Conservation (phyloP, 768 basidiomycete genomes). For the Erythrobasidium yunnanense region DNA sequence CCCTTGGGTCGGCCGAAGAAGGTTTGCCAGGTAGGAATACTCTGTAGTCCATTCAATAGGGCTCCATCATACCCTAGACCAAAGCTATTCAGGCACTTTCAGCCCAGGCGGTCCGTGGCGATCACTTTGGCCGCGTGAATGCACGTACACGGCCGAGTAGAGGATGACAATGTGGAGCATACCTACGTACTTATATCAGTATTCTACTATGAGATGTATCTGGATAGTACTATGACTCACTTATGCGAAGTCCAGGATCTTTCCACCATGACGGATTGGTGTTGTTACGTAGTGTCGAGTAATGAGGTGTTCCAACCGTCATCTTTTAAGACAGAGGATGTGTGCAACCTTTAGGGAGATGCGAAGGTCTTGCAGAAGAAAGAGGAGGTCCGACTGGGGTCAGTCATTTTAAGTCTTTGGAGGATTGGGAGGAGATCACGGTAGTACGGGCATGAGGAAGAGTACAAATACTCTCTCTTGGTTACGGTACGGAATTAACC, state of each 20-base stretch:
- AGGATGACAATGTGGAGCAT: not conserved
- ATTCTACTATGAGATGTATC: too few species aligned
- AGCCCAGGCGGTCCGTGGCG: not conserved
- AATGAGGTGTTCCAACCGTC: too few species aligned
- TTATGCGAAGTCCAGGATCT: constrained; percentile 9
- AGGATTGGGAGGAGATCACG: not conserved
- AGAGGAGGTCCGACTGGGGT: too few species aligned
- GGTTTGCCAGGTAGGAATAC: not conserved
- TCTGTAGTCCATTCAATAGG: constrained; percentile 4
- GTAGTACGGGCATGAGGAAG: not conserved
- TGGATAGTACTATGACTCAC: too few species aligned
- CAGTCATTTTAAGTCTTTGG: not conserved
- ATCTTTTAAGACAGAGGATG: too few species aligned
- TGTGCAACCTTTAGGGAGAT: too few species aligned
- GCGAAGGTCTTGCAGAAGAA: too few species aligned
- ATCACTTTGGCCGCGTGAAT: not conserved
- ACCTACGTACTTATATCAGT: not conserved
- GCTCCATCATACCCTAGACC: constrained; percentile 10
- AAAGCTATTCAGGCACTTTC: not conserved
- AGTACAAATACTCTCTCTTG: not conserved
- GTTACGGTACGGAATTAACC: too few species aligned
- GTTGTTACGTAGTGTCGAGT: constrained; percentile 7
- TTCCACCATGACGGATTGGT: constrained; percentile 9
- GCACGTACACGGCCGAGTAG: constrained; percentile 6
- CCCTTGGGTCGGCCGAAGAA: not conserved